These are phyloP conservation scores for Boletus huronensis DNA, from an alignment of 768 basidiomycete species.

Conservation along the genomic window DNA sequence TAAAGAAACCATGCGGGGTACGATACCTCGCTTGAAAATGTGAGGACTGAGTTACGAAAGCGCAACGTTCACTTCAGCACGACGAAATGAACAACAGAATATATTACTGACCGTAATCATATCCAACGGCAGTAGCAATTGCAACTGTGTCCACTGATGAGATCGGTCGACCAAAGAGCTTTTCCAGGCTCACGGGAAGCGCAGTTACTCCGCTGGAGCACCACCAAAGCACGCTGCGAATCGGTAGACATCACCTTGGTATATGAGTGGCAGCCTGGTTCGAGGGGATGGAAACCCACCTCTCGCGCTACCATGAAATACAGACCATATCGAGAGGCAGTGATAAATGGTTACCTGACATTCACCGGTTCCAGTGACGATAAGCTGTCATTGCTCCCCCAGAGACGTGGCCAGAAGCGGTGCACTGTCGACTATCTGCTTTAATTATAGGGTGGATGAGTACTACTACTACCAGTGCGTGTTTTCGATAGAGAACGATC, in stretches of 20 bases:
- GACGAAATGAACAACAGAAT: background rate
- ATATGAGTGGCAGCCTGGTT: background rate
- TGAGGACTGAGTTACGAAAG: constrained; percentile 1
- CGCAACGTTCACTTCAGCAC: background rate
- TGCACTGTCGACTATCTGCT: no score
- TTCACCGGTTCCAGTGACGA: background rate
- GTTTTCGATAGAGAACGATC: background rate
- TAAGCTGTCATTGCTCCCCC: background rate
- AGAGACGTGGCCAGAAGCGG: background rate
- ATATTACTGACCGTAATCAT: constrained; percentile 9
- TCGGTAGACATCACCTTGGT: background rate
- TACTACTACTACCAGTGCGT: background rate
- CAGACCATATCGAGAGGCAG: background rate
- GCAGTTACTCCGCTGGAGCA: background rate
- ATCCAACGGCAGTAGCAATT: background rate
- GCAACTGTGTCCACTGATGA: background rate
- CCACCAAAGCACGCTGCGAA: background rate
- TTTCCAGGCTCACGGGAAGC: background rate
- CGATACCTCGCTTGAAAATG: constrained; percentile 8
- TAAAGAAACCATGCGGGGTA: background rate
- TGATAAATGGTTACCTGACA: background rate
- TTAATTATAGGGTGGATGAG: background rate
- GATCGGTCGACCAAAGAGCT: background rate
- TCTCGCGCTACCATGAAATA: background rate
- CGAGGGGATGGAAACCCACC: background rate